Conservation (phyloP, 2,329 filamentous ascomycete species). For the Mycocentrospora acerina region DNA sequence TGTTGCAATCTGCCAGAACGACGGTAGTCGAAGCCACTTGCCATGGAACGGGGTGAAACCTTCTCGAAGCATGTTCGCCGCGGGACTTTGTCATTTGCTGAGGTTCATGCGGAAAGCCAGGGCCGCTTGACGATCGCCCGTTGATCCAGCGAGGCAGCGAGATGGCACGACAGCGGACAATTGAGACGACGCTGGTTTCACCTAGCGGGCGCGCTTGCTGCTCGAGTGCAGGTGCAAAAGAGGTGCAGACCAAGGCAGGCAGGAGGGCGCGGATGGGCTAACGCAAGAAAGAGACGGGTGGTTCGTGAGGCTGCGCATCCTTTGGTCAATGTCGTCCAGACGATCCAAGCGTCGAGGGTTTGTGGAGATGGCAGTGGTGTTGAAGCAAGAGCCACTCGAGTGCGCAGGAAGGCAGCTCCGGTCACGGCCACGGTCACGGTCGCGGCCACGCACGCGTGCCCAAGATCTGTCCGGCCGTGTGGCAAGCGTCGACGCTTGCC, state of each 20-base stretch:
- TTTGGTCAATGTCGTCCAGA: conserved; percentile 1
- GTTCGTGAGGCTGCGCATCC: conserved; percentile 2
- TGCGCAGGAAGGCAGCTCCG: conserved; percentile 25
- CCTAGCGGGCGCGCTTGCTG: conserved; percentile 19
- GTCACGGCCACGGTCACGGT: too few relatives aligned
- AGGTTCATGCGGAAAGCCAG: conserved; percentile 15
- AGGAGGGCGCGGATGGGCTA: conserved; percentile 5
- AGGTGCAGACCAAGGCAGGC: conserved; percentile 3
- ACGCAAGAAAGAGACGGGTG: not conserved
- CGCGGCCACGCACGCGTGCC: too few relatives aligned
- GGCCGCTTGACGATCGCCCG: conserved; percentile 33
- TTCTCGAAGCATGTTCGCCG: conserved; percentile 34
- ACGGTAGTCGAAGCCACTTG: conserved; percentile 6
- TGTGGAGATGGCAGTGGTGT: conserved; percentile 13
- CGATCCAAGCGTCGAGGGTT: conserved; percentile 14
- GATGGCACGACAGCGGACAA: conserved; percentile 12
- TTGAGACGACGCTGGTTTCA: conserved; percentile 36
- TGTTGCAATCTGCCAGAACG: not conserved
- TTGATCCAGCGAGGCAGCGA: conserved; percentile 33
- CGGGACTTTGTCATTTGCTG: conserved; percentile 23
- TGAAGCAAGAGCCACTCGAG: conserved; percentile 26
- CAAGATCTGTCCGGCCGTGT: too few relatives aligned
- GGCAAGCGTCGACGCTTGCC: too few relatives aligned
- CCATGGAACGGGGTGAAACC: conserved; percentile 28
- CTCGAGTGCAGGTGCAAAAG: conserved; percentile 9